Conservation (phyloP, 129 eudicot species). For the Daucus carota region DNA sequence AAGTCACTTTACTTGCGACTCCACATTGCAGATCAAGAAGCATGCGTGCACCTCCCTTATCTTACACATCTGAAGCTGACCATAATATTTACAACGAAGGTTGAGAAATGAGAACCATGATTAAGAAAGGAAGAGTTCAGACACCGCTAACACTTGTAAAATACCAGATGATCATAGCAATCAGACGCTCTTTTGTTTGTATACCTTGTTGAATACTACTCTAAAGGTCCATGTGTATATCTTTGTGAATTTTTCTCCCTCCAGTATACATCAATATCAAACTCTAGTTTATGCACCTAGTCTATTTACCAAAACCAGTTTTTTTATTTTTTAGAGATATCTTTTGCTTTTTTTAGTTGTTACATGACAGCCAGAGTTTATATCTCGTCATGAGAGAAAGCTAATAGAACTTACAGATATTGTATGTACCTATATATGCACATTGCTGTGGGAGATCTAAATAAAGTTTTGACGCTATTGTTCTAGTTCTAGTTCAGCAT, state of each 20-base stretch:
- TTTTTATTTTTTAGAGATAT: no score
- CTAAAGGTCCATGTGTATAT: not conserved
- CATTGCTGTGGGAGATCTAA: not conserved
- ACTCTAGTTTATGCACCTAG: not conserved
- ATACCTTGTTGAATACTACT: not conserved
- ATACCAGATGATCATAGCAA: conserved; percentile 33
- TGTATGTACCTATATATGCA: not conserved
- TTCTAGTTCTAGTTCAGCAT: not conserved
- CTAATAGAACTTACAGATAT: not conserved
- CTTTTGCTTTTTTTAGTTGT: no score
- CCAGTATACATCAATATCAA: not conserved
- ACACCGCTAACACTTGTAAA: conserved; percentile 48
- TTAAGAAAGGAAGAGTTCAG: conserved; percentile 56
- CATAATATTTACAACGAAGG: conserved; percentile 9
- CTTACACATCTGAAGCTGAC: not conserved
- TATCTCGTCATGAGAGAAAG: not conserved
- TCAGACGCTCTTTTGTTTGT: not conserved
- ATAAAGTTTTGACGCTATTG: not conserved
- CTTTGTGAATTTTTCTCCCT: not conserved
- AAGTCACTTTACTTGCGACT: conserved; percentile 74
- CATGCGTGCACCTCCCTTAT: conserved; percentile 16
- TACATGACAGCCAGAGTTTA: not conserved
- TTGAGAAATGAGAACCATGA: conserved; percentile 22
- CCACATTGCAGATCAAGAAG: conserved; percentile 46
- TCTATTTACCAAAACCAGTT: not conserved